phyloP scores from a whole-genome alignment of 2,329 filamentous ascomycete genomes.

The Huntiella abstrusa region DNA sequence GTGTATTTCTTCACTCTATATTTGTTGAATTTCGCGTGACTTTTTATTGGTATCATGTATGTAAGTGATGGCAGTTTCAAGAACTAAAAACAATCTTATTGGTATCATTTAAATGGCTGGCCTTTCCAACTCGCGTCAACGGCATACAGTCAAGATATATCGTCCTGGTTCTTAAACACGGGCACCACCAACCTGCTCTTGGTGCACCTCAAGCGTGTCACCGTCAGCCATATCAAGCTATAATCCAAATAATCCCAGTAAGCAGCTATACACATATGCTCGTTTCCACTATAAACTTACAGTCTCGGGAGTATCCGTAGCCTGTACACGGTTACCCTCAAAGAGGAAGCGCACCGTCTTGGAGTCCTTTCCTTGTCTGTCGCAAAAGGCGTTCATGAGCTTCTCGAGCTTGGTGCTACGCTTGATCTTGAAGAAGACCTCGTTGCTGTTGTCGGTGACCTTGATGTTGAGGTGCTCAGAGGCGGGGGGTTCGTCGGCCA shows the following conservation, averaged over 20 bases:
- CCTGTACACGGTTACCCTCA: slow-evolving; percentile 82
- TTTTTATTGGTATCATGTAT: too few relatives aligned
- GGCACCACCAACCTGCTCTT: slow-evolving; percentile 82
- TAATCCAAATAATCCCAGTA: slow-evolving; percentile 1
- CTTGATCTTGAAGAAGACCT: slow-evolving; percentile 99
- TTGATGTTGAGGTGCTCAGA: slow-evolving; percentile 95
- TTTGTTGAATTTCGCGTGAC: not conserved
- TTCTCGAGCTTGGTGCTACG: slow-evolving; percentile 88
- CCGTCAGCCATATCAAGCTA: slow-evolving; percentile 95
- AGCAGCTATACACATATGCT: too few relatives aligned
- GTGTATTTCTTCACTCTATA: slow-evolving; percentile 5
- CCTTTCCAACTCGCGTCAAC: not conserved
- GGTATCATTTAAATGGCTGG: too few relatives aligned
- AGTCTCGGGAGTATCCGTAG: slow-evolving; percentile 73
- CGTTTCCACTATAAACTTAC: slow-evolving; percentile 35
- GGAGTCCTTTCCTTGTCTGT: slow-evolving; percentile 76
- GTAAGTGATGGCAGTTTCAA: too few relatives aligned
- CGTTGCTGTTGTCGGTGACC: slow-evolving; percentile 97
- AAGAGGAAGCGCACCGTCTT: slow-evolving; percentile 85
- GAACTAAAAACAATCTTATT: too few relatives aligned
- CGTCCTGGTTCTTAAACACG: not conserved
- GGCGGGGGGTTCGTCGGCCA: slow-evolving; percentile 21
- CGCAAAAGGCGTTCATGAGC: slow-evolving; percentile 95
- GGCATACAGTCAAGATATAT: not conserved
- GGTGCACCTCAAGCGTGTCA: slow-evolving; percentile 90